Percentiles rank a stretch among this genome's conserved stretches.
phyloP scores from a whole-genome alignment of 257 asterid genomes.

The Parsonsia alboflavescens region DNA sequence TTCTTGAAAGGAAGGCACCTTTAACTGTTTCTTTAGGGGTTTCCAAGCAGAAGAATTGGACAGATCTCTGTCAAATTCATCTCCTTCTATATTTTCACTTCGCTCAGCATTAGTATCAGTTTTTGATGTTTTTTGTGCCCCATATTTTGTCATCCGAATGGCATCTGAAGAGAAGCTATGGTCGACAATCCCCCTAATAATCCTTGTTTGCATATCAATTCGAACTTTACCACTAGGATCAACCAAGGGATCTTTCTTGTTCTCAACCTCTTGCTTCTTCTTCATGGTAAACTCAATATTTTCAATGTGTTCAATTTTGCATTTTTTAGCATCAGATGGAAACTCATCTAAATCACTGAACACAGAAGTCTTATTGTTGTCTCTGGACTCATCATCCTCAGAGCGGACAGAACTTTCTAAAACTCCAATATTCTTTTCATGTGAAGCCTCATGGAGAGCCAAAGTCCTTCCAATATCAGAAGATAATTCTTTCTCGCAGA shows the following conservation, averaged over 20 bases:
- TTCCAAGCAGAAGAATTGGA: constrained; percentile 18
- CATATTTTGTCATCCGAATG: not conserved
- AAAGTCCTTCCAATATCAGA: constrained; percentile 19
- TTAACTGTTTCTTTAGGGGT: constrained; percentile 13
- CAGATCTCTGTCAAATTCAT: constrained; percentile 13
- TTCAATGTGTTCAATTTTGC: constrained; percentile 26
- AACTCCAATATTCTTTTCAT: constrained; percentile 18
- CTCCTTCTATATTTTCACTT: constrained; percentile 15
- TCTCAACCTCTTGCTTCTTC: constrained; percentile 44
- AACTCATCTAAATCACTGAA: not conserved
- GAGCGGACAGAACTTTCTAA: constrained; percentile 19
- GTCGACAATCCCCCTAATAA: not conserved
- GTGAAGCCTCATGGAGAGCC: constrained; percentile 14
- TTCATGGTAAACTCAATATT: constrained; percentile 8
- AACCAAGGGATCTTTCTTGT: constrained; percentile 1
- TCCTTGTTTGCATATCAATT: constrained; percentile 7
- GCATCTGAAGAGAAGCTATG: constrained; percentile 2
- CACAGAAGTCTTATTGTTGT: not conserved
- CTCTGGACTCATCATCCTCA: constrained; percentile 20
- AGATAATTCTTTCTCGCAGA: constrained; percentile 15
- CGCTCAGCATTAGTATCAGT: constrained; percentile 18
- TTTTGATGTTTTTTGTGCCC: constrained; percentile 11
- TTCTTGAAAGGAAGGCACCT: constrained; percentile 15
- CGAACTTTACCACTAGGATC: constrained; percentile 15
- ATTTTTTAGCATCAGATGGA: constrained; percentile 39